Evolutionary conservation across 768 basidiomycete species (phyloP).

Genomic region (Pleurotus salmoneostramineus): DNA sequence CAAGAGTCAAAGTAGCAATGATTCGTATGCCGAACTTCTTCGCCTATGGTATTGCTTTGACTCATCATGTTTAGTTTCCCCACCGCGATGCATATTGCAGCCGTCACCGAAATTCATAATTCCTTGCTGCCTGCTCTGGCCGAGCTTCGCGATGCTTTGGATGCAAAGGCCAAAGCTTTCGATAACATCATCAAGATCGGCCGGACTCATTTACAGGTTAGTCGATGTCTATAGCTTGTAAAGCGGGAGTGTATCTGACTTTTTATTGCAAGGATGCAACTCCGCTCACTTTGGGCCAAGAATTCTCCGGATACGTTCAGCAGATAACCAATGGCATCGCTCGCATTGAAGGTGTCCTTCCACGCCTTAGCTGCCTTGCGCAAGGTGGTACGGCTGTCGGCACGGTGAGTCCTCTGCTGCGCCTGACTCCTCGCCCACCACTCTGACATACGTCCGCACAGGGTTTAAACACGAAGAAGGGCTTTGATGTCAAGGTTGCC

Average conservation of each 20-base stretch:
- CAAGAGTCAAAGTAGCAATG: conserved; percentile 98
- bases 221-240: background rate
- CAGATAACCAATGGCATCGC: conserved; percentile 90
- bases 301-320: conserved; percentile 97
- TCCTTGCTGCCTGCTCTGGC: conserved; percentile 82
- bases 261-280: conserved; percentile 76
- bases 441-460: conserved; percentile 24
- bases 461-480: conserved; percentile 96
- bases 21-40: conserved; percentile 55
- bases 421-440: background rate
- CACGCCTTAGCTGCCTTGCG: conserved; percentile 84
- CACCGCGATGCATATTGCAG: conserved; percentile 98
- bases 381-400: conserved; percentile 99
- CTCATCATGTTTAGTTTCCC: conserved; percentile 68
- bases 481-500: conserved; percentile 94
- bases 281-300: conserved; percentile 95
- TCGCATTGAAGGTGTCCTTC: conserved; percentile 75
- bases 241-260: background rate
- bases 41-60: background rate
- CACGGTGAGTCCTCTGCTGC: conserved; percentile 57
- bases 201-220: conserved; percentile 88
- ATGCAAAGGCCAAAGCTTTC: conserved; percentile 79
- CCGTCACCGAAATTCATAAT: conserved; percentile 80
- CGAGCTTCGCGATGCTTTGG: conserved; percentile 80
- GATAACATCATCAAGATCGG: conserved; percentile 97